These are phyloP conservation scores for Candida arabinofermentans DNA, from an alignment of 805 yeast species.

Conservation along the genomic window DNA sequence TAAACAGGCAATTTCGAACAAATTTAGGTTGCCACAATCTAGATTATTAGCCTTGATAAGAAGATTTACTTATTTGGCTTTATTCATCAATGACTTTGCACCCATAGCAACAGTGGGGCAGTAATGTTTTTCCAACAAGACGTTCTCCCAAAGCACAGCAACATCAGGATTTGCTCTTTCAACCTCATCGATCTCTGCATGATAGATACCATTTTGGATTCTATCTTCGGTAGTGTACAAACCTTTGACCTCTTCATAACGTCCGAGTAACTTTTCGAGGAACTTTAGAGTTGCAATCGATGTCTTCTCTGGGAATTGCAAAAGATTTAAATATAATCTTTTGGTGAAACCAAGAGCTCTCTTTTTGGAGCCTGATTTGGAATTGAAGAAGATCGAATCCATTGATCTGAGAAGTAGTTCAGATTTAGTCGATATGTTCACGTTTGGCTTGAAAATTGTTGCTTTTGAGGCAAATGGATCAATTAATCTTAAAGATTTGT, in stretches of 20 bases:
- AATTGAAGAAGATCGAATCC: constrained; percentile 76
- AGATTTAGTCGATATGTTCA: constrained; percentile 83
- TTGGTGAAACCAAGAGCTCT: constrained; percentile 83
- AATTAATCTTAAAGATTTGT: constrained; percentile 71
- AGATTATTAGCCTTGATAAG: too few relatives aligned
- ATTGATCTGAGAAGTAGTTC: constrained; percentile 75
- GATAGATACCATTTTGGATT: constrained; percentile 74
- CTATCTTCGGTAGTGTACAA: constrained; percentile 86
- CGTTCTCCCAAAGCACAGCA: constrained; percentile 87
- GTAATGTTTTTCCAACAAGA: constrained; percentile 75
- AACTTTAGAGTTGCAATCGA: constrained; percentile 74
- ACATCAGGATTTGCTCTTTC: constrained; percentile 82
- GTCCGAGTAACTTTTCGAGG: constrained; percentile 66
- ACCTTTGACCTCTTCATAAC: constrained; percentile 69
- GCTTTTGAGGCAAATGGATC: constrained; percentile 58
- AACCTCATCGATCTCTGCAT: constrained; percentile 59
- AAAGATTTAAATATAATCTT: constrained; percentile 59
- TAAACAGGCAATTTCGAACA: not conserved
- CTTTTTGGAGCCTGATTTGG: constrained; percentile 59
- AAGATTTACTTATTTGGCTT: constrained; percentile 20
- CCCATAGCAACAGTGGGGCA: constrained; percentile 78
- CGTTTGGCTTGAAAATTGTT: constrained; percentile 52
- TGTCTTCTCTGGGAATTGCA: constrained; percentile 87
- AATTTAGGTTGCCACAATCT: too few relatives aligned
- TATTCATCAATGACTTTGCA: constrained; percentile 38